Evolutionary conservation across 208 protist species (phyloP).

Genomic region (Phytomonas sp.): DNA sequence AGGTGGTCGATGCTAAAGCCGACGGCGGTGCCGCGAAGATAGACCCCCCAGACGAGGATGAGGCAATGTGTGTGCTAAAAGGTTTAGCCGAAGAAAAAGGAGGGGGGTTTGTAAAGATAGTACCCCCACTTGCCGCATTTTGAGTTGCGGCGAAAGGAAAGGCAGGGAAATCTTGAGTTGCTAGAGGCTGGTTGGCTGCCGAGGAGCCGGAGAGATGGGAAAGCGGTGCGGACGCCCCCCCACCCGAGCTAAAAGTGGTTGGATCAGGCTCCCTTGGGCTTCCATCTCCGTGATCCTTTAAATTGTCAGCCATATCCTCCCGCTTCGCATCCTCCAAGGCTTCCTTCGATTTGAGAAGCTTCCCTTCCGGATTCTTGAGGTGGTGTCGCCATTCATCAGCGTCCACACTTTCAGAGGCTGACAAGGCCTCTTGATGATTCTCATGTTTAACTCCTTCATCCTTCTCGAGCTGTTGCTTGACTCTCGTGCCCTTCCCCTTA

Average conservation of each 20-base stretch:
- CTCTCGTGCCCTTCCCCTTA: not conserved
- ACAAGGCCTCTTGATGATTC: not conserved
- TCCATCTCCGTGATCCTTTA: not conserved
- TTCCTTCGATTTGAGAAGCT: slow-evolving; percentile 21
- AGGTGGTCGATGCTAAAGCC: not conserved
- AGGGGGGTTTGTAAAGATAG: not conserved
- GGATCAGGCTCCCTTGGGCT: not conserved
- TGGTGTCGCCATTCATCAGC: slow-evolving; percentile 33
- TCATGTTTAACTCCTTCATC: not conserved
- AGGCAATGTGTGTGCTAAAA: not conserved
- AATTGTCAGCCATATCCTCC: not conserved
- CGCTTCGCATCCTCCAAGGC: not conserved
- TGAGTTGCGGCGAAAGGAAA: not conserved
- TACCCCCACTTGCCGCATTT: not conserved
- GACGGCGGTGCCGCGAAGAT: slow-evolving; percentile 5
- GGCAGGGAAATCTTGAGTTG: not conserved
- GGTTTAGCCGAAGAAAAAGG: not conserved
- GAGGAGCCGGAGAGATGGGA: not conserved
- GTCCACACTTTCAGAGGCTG: slow-evolving; percentile 2
- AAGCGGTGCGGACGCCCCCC: not conserved
- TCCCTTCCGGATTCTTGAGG: slow-evolving; percentile 38
- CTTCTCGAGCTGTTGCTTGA: not conserved
- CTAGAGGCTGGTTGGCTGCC: not conserved
- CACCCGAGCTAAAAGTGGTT: not conserved
- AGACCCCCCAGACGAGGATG: not conserved